Base-by-base conservation (phyloP, 768 basidiomycete species). In the Boletus sensibilis region DNA sequence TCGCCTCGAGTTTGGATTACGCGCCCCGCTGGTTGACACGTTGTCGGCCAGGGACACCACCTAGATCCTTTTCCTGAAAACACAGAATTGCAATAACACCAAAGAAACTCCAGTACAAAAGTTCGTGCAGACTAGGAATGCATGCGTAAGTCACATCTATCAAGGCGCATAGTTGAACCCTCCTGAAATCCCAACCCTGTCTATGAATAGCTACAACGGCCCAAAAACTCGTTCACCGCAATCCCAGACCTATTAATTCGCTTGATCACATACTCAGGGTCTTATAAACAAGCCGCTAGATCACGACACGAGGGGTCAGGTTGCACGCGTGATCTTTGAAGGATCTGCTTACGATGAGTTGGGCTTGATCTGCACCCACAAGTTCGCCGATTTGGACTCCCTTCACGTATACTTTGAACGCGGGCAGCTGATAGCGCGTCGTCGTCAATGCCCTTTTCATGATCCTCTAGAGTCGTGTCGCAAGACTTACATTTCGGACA, bases 321-420 rank as follows among this genome's bases (percentile, higher is more conserved):
- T 59, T 46, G 43, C 21, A 48, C 58, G 39, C 54, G 25, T 42
- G 57, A 57, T 53, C 54, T 43, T 16, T 27, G 21, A 42, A 10
- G 31, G 37, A 40, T 60, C 37, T 49, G 8, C 65, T 59, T 53
- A 70, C 68, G n/a, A 33, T 40, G 52, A 71, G 69, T 42, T 67
- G 60, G 20, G 44, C 8, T 46, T 43, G 58, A 56, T 71, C 65
- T 27, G 58, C 67, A 44, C 68, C 68, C 60, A 67, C 69, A 18
- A 63, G 63, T 20, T 69, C 69, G 48, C 65, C 65, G 50, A 71
- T 65, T 38, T 71, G 59, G 39, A 69, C 61, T 3, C 68, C 68
- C 53, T 70, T 69, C 52, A 71, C 59, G 54, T 59, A 70, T 8
- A 70, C 69, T 55, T 71, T 68, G 58, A 59, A 71, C 13, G 69